These are phyloP conservation scores for Ceratocystis eucalypticola DNA, from an alignment of 2,329 filamentous ascomycete species.

Conservation along the genomic window DNA sequence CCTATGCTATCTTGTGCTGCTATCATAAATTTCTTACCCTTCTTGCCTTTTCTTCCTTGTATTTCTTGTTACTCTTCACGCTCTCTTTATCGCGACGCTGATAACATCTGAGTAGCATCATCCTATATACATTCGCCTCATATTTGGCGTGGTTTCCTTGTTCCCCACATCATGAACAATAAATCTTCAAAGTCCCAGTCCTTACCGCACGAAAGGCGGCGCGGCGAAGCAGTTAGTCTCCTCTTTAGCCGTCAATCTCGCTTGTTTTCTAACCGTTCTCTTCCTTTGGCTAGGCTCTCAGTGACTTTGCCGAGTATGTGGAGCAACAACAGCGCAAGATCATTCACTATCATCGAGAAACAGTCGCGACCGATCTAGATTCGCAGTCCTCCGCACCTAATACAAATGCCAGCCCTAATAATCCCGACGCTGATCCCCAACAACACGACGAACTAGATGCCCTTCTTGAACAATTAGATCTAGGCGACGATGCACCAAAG, in stretches of 20 bases:
- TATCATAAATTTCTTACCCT: background rate
- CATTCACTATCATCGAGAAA: background rate
- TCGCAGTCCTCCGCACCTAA: slow-evolving; percentile 38
- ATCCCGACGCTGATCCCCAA: slow-evolving; percentile 30
- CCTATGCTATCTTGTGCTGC: background rate
- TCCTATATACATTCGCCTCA: background rate
- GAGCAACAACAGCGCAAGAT: slow-evolving; percentile 67
- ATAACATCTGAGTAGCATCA: background rate
- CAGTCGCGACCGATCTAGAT: background rate
- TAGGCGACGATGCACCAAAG: slow-evolving; percentile 54
- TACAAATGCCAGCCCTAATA: slow-evolving; percentile 16
- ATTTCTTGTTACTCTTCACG: background rate
- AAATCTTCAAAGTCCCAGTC: slow-evolving; percentile 38
- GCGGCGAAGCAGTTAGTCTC: slow-evolving; percentile 63
- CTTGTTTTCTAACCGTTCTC: no score
- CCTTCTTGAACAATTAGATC: slow-evolving; percentile 68
- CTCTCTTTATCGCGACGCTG: background rate
- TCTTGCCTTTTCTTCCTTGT: background rate
- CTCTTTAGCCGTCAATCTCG: background rate
- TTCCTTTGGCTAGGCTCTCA: slow-evolving; percentile 47
- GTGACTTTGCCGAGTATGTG: slow-evolving; percentile 95
- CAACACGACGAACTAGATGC: slow-evolving; percentile 77
- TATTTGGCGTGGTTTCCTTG: background rate
- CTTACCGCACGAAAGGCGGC: slow-evolving; percentile 61
- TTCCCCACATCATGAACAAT: slow-evolving; percentile 37